Conservation (phyloP, 2,329 filamentous ascomycete species). For the Colletotrichum phormii region DNA sequence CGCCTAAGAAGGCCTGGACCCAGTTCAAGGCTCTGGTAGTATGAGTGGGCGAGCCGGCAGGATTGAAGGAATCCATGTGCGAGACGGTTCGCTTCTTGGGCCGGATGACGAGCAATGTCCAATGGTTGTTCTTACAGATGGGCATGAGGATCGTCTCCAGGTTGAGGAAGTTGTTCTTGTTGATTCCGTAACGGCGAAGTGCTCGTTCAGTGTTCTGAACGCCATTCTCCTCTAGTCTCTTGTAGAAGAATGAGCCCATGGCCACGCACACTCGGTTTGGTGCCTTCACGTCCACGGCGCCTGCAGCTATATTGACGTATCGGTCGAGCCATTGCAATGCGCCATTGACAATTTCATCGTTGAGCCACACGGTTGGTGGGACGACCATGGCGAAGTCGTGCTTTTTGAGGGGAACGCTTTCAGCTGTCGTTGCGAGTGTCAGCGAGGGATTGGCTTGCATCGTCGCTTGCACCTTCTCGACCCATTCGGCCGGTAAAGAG, state of each 20-base stretch:
- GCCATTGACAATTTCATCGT: slow-evolving; percentile 81
- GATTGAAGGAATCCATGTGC: slow-evolving; percentile 76
- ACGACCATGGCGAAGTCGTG: slow-evolving; percentile 75
- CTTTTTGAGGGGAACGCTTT: slow-evolving; percentile 42
- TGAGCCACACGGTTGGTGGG: slow-evolving; percentile 72
- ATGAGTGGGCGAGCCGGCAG: slow-evolving; percentile 52
- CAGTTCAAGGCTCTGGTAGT: slow-evolving; percentile 61
- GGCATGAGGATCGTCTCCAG: slow-evolving; percentile 77
- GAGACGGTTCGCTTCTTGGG: slow-evolving; percentile 70
- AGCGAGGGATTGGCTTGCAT: slow-evolving; percentile 2
- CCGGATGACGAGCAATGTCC: slow-evolving; percentile 77
- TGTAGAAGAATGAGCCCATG: slow-evolving; percentile 76
- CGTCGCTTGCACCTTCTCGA: slow-evolving; percentile 7
- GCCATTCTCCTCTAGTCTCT: slow-evolving; percentile 61
- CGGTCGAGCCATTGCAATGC: slow-evolving; percentile 71
- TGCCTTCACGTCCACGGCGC: slow-evolving; percentile 55
- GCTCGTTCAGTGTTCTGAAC: slow-evolving; percentile 63
- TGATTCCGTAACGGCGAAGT: slow-evolving; percentile 67
- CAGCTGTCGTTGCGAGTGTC: slow-evolving; percentile 28
- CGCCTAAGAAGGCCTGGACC: slow-evolving; percentile 66
- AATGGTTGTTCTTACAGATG: slow-evolving; percentile 73
- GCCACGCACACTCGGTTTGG: slow-evolving; percentile 69
- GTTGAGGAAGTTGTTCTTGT: slow-evolving; percentile 71
- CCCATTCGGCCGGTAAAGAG: slow-evolving; percentile 24
- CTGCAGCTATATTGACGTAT: slow-evolving; percentile 67